phyloP scores from a whole-genome alignment of 2,329 filamentous ascomycete genomes.

The Chalaropsis ovoidea region DNA sequence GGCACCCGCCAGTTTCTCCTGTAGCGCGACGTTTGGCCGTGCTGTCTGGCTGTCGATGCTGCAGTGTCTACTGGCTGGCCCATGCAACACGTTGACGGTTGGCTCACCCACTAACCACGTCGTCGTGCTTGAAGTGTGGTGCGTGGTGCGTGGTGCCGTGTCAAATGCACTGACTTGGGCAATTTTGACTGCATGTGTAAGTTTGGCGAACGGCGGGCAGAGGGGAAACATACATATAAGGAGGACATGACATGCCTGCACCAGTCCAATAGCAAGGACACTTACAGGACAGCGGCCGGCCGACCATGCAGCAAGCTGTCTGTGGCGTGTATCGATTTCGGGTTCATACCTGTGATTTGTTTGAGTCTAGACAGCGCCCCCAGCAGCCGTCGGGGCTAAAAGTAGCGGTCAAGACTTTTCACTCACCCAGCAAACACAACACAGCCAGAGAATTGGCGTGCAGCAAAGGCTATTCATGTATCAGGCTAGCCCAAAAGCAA shows the following conservation, averaged over 20 bases:
- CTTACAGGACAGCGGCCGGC: no score
- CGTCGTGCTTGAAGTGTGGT: not conserved
- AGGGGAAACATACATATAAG: not conserved
- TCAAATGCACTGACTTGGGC: constrained; percentile 3
- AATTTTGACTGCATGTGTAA: not conserved
- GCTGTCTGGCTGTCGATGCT: not conserved
- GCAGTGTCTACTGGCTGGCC: not conserved
- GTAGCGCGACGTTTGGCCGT: not conserved
- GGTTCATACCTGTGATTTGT: not conserved
- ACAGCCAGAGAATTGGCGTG: not conserved
- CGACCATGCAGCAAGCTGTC: not conserved
- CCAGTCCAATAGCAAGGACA: not conserved
- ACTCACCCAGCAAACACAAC: not conserved
- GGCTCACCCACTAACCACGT: constrained; percentile 3
- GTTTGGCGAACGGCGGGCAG: not conserved
- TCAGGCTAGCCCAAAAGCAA: not conserved
- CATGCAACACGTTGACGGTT: constrained; percentile 5
- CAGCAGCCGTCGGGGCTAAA: not conserved
- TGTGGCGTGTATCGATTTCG: not conserved
- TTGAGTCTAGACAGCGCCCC: not conserved
- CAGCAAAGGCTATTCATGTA: not conserved
- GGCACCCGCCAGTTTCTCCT: not conserved
- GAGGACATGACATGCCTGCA: not conserved
- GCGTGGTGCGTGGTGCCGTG: not conserved
- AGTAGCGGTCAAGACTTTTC: constrained; percentile 10